Conservation (phyloP, 495 filamentous ascomycete genomes). For the Pyrenula massariospora region DNA sequence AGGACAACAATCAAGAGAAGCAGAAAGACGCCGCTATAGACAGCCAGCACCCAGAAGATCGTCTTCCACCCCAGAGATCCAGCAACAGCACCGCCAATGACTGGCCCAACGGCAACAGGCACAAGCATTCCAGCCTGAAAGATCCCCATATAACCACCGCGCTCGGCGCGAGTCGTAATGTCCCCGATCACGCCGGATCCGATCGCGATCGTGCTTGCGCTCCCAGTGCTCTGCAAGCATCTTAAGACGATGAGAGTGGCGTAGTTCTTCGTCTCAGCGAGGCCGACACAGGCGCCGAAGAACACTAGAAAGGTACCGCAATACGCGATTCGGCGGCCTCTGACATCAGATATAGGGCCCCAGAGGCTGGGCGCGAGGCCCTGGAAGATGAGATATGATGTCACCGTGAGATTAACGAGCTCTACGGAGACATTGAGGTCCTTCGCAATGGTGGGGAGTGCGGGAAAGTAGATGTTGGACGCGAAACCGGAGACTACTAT, state of each 20-base stretch:
- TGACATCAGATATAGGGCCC: conserved; percentile 37
- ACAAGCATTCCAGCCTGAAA: conserved; percentile 4
- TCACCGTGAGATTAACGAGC: conserved; percentile 37
- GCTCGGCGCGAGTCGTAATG: conserved; percentile 37
- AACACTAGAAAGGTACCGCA: conserved; percentile 33
- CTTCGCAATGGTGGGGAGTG: conserved; percentile 29
- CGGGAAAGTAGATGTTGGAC: conserved; percentile 44
- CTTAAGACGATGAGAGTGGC: conserved; percentile 32
- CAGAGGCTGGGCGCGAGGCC: conserved; percentile 38
- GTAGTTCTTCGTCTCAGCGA: conserved; percentile 33
- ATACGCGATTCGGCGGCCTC: conserved; percentile 35
- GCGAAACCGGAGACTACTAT: conserved; percentile 35
- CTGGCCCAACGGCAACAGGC: conserved; percentile 37
- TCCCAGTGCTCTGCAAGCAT: conserved; percentile 37
- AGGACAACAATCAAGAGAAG: conserved; percentile 26
- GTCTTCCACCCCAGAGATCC: conserved; percentile 41
- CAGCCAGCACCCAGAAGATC: conserved; percentile 46
- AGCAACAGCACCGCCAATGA: conserved; percentile 43
- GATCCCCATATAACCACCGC: conserved; percentile 44
- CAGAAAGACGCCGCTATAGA: conserved; percentile 33
- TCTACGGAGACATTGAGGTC: conserved; percentile 29
- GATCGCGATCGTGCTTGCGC: conserved; percentile 41
- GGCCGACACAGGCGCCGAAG: conserved; percentile 33
- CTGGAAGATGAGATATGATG: conserved; percentile 34
- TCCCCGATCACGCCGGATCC: conserved; percentile 46